Evolutionary conservation across 2,329 filamentous ascomycete genomes (phyloP).

Genomic region (Fusarium palustre): DNA sequence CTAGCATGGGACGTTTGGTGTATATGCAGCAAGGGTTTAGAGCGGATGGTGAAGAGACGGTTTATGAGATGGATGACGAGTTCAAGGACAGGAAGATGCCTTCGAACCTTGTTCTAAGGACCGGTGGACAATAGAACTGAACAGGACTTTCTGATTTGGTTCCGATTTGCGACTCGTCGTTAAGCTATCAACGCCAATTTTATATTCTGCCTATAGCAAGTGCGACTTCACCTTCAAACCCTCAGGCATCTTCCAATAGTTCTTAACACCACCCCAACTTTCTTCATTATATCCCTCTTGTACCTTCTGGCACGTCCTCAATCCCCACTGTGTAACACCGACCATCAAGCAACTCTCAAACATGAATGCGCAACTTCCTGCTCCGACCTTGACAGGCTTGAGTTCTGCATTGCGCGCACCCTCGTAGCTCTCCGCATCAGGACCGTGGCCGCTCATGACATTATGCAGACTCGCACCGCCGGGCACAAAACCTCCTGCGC

Average conservation of each 20-base stretch:
- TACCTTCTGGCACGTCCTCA: slow-evolving; percentile 68
- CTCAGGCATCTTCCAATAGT: slow-evolving; percentile 67
- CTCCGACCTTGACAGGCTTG: slow-evolving; percentile 68
- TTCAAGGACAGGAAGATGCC: slow-evolving; percentile 54
- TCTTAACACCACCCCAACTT: slow-evolving; percentile 79
- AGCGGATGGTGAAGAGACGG: slow-evolving; percentile 56
- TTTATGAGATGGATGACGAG: slow-evolving; percentile 58
- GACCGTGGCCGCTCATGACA: slow-evolving; percentile 76
- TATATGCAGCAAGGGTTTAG: slow-evolving; percentile 61
- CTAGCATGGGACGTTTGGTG: slow-evolving; percentile 60
- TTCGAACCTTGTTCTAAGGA: slow-evolving; percentile 62
- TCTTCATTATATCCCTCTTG: slow-evolving; percentile 80
- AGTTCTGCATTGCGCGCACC: slow-evolving; percentile 67
- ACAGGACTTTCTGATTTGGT: not conserved
- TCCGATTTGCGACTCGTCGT: not conserved
- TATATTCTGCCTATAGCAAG: slow-evolving; percentile 16
- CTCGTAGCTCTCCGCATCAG: slow-evolving; percentile 68
- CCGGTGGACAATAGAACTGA: slow-evolving; percentile 34
- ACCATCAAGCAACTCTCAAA: slow-evolving; percentile 77
- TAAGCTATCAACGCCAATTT: slow-evolving; percentile 10
- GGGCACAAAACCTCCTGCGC: slow-evolving; percentile 65
- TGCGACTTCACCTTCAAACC: slow-evolving; percentile 48
- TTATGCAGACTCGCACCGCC: slow-evolving; percentile 75
- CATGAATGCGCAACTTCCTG: slow-evolving; percentile 74
- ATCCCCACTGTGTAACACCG: slow-evolving; percentile 77